Evolutionary conservation across 1,284 basidiomycete genomes (phyloP).

Genomic region (Cryptococcus floricola): DNA sequence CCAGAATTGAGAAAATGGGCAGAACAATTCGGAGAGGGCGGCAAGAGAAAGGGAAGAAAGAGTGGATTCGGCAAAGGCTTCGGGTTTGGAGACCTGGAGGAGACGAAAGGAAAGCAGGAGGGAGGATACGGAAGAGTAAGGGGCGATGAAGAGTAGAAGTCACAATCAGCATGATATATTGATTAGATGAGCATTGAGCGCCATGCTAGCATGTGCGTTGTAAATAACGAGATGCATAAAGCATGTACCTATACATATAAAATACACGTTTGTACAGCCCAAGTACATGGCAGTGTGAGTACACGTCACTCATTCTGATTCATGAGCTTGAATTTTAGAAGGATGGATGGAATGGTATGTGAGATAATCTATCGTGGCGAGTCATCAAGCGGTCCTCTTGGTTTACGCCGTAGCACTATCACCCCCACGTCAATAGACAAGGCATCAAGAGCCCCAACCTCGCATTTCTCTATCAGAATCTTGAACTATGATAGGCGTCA

Average conservation of each 20-base stretch:
- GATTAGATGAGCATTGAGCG: not conserved
- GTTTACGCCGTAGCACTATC: constrained; percentile 8
- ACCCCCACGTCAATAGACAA: constrained; percentile 23
- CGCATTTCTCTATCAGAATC: constrained; percentile 24
- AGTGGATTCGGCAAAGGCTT: constrained; percentile 50
- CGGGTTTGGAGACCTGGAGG: constrained; percentile 43
- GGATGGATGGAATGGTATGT: too few relatives aligned
- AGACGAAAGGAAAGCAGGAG: constrained; percentile 2
- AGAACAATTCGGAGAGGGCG: constrained; percentile 76
- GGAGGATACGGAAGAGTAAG: constrained; percentile 25
- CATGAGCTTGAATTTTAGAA: too few relatives aligned
- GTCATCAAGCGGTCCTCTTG: too few relatives aligned
- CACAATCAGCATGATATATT: not conserved
- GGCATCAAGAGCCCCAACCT: constrained; percentile 19
- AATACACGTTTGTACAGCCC: too few relatives aligned
- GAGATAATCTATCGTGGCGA: too few relatives aligned
- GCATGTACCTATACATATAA: not conserved
- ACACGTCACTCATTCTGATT: too few relatives aligned
- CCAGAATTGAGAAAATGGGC: constrained; percentile 84
- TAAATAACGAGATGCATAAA: not conserved
- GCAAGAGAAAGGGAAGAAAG: constrained; percentile 43
- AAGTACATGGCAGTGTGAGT: too few relatives aligned
- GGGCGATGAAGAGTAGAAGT: constrained; percentile 16
- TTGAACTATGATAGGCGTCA: constrained; percentile 13
- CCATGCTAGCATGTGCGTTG: not conserved